A percentile compares a stretch with the other conserved stretches of the same genome.
Conservation (phyloP, 202 grass and related monocot species). For the Dendrocalamus latiflorus region DNA sequence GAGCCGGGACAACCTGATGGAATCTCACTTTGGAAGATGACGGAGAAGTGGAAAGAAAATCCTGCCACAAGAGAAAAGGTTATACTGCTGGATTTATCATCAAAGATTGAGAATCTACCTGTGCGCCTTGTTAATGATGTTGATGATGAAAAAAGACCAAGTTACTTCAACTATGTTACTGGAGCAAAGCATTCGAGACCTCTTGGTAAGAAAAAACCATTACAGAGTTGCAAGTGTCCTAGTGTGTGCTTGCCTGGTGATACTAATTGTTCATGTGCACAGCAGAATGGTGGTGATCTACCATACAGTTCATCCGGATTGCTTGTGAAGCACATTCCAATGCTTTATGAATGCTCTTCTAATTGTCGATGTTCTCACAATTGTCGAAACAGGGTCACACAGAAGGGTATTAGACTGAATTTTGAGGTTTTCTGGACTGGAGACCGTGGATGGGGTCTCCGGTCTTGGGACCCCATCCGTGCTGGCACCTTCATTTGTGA, state of each 20-base stretch:
- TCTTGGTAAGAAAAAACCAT: constrained; percentile 20
- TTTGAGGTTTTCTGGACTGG: constrained; percentile 61
- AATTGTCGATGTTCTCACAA: constrained; percentile 44
- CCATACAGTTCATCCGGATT: constrained; percentile 47
- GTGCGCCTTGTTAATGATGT: constrained; percentile 68
- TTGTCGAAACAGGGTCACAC: constrained; percentile 63
- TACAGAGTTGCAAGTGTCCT: constrained; percentile 52
- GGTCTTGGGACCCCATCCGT: constrained; percentile 59
- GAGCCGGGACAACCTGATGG: constrained; percentile 60
- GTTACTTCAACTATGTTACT: constrained; percentile 54
- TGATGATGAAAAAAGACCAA: constrained; percentile 33
- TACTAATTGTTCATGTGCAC: constrained; percentile 43
- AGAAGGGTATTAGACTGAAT: constrained; percentile 58
- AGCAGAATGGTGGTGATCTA: constrained; percentile 50
- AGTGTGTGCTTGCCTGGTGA: constrained; percentile 58
- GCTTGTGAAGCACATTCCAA: constrained; percentile 33
- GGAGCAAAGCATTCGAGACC: constrained; percentile 26
- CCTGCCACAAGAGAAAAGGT: constrained; percentile 47
- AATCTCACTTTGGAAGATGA: constrained; percentile 74
- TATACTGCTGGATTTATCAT: constrained; percentile 47
- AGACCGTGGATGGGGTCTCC: constrained; percentile 52
- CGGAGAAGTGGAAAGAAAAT: constrained; percentile 74
- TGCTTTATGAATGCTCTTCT: constrained; percentile 60
- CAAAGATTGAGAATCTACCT: constrained; percentile 51
- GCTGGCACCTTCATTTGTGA: constrained; percentile 57